These are phyloP conservation scores for Auriculariales sp. DNA, from an alignment of 768 basidiomycete genomes.

Conservation along the genomic window DNA sequence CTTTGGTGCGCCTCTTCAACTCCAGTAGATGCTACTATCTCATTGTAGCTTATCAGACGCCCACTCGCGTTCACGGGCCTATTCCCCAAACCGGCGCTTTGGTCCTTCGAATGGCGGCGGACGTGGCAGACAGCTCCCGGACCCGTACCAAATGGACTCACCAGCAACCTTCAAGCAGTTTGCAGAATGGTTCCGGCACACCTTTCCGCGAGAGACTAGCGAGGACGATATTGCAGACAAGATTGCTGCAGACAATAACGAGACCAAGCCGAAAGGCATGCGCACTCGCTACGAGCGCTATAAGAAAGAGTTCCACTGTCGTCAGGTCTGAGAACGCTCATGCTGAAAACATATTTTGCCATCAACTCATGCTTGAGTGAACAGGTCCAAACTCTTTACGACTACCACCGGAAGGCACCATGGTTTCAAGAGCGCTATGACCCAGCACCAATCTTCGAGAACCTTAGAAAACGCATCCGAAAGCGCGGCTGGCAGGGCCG, in stretches of 20 bases:
- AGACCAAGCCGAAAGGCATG: conserved; percentile 77
- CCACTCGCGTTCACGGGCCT: conserved; percentile 50
- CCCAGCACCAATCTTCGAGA: conserved; percentile 51
- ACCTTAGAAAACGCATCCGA: conserved; percentile 62
- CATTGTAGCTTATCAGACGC: conserved; percentile 33
- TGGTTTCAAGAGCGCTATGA: conserved; percentile 98
- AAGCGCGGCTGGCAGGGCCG: conserved; percentile 76
- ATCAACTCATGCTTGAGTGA: conserved; percentile 11
- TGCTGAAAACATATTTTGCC: neutral
- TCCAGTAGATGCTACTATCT: too few relatives aligned
- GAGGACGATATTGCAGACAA: conserved; percentile 79
- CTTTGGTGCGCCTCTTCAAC: conserved; percentile 50
- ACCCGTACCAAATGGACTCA: conserved; percentile 72
- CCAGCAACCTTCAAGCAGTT: conserved; percentile 72
- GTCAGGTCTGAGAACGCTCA: conserved; percentile 61
- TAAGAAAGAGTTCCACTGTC: conserved; percentile 76
- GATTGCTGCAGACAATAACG: conserved; percentile 60
- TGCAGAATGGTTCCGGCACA: conserved; percentile 77
- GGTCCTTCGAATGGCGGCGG: neutral
- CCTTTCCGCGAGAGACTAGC: conserved; percentile 55
- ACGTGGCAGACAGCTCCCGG: conserved; percentile 13
- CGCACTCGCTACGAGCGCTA: conserved; percentile 83
- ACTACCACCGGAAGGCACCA: conserved; percentile 86
- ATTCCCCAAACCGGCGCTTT: conserved; percentile 39
- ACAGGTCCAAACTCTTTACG: conserved; percentile 91